Conservation (phyloP, 495 filamentous ascomycete genomes). For the Talaromyces wortmannii region DNA sequence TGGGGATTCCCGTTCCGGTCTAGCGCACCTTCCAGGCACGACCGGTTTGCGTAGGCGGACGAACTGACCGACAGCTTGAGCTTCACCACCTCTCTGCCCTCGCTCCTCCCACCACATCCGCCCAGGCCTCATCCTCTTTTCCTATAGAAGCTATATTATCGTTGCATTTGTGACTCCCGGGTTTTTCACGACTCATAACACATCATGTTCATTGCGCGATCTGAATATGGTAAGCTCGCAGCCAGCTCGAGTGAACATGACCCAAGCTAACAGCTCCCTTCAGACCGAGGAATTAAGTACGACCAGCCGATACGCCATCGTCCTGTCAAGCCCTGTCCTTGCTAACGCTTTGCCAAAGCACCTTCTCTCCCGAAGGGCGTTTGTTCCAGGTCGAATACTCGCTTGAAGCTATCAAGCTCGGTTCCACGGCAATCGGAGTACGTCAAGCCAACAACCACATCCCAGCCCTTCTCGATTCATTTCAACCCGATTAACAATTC, state of each 20-base stretch:
- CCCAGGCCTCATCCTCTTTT: background rate
- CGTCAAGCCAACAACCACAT: constrained; percentile 16
- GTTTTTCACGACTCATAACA: constrained; percentile 6
- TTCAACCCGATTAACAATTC: background rate
- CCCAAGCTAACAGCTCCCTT: constrained; percentile 17
- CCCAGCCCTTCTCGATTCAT: no score
- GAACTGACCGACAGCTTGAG: constrained; percentile 3
- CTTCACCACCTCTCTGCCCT: background rate
- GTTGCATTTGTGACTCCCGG: no score
- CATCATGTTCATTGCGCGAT: constrained; percentile 99
- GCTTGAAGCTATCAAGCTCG: constrained; percentile 98
- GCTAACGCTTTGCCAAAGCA: constrained; percentile 46
- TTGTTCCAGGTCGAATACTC: constrained; percentile 99
- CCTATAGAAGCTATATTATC: no score
- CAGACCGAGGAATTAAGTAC: constrained; percentile 99
- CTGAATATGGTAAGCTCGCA: constrained; percentile 86
- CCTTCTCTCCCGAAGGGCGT: constrained; percentile 98
- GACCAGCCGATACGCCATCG: constrained; percentile 16
- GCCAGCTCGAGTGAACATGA: constrained; percentile 27
- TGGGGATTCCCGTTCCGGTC: constrained; percentile 1
- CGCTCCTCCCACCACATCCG: background rate
- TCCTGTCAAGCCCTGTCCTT: constrained; percentile 2
- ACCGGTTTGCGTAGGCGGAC: constrained; percentile 5
- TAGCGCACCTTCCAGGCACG: constrained; percentile 9
- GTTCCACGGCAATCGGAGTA: constrained; percentile 95